Evolutionary conservation across 345 rosid genomes (phyloP).

Genomic region (Rhodomyrtus tomentosa): DNA sequence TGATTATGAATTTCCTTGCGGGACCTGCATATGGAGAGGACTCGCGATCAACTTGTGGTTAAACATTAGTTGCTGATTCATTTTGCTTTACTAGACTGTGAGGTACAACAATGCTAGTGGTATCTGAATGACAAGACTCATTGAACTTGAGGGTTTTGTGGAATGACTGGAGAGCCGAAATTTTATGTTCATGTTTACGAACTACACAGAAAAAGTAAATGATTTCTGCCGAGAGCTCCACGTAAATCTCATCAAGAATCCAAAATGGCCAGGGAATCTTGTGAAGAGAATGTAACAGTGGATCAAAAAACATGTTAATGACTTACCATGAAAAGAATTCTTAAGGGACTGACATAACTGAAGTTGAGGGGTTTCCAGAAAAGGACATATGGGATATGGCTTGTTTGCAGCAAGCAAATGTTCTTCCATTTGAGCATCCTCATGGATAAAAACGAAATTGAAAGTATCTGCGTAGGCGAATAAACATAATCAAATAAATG

Average conservation of each 20-base stretch:
- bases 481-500: neutral
- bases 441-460: neutral
- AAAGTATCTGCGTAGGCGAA: neutral
- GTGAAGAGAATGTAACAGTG: neutral
- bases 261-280: neutral
- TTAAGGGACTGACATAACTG: neutral
- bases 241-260: neutral
- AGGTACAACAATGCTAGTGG: neutral
- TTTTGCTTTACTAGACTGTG: neutral
- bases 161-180: neutral
- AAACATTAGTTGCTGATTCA: neutral
- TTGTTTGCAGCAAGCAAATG: neutral
- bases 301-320: too few relatives aligned
- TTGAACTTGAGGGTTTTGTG: neutral
- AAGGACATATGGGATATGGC: neutral
- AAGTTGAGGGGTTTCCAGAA: neutral
- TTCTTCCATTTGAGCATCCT: neutral
- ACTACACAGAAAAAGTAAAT: neutral
- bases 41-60: neutral
- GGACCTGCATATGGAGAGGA: neutral
- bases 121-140: neutral
- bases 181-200: neutral
- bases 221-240: neutral
- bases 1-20: conserved; percentile 38
- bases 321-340: neutral